Evolutionary conservation across 2,329 filamentous ascomycete genomes (phyloP).

Genomic region (Beauveria medogensis): DNA sequence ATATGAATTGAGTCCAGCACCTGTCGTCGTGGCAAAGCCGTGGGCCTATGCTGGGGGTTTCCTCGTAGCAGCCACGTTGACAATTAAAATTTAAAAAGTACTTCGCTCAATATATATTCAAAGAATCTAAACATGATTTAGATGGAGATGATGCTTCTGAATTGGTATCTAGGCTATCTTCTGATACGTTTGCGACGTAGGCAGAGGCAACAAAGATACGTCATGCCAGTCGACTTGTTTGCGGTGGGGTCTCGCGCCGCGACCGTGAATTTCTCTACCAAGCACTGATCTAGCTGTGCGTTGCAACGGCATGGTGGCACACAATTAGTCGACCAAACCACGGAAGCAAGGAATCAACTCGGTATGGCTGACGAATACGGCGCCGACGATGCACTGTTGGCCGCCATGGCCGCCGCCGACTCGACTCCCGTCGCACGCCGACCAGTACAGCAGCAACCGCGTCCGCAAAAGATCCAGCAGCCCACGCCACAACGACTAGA

Average conservation of each 20-base stretch:
- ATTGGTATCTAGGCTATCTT: too few species aligned
- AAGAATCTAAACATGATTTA: background rate
- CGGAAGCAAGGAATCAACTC: background rate
- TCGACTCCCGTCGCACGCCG: slow-evolving; percentile 19
- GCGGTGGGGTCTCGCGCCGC: background rate
- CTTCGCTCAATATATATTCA: too few species aligned
- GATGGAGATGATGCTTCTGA: background rate
- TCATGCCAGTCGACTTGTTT: background rate
- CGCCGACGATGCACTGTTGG: slow-evolving; percentile 48
- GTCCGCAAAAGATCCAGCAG: slow-evolving; percentile 35
- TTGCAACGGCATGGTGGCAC: background rate
- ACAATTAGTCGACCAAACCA: background rate
- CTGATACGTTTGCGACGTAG: too few species aligned
- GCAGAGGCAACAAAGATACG: background rate
- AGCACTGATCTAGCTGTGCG: background rate
- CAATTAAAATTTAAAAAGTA: too few species aligned
- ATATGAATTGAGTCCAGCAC: too few species aligned
- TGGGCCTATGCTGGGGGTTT: background rate
- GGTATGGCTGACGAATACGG: slow-evolving; percentile 48
- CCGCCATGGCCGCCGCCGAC: slow-evolving; percentile 45
- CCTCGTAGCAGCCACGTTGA: background rate
- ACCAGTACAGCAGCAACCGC: slow-evolving; percentile 28
- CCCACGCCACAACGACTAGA: slow-evolving; percentile 50
- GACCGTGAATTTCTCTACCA: background rate
- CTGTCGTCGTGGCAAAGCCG: too few species aligned